A percentile compares a stretch with the other conserved stretches of the same genome.
Evolutionary conservation across 805 yeast species (phyloP).

Genomic region (Hanseniaspora pseudoguilliermondii): DNA sequence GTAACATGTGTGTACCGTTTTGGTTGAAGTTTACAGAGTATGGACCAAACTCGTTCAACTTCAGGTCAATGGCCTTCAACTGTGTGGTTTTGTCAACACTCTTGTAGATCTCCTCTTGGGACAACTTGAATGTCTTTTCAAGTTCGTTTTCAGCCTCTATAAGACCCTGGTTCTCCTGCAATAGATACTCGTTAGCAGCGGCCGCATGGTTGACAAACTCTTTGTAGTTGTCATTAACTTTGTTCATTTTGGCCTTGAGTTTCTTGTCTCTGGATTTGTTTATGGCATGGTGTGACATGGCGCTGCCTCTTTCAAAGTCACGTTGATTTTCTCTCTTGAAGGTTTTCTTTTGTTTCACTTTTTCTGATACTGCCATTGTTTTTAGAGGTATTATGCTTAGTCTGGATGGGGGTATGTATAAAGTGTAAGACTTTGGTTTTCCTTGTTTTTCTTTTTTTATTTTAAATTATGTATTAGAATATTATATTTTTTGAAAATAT

Average conservation of each 20-base stretch:
- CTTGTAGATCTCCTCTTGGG: slow-evolving; percentile 62
- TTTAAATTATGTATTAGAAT: too few species aligned
- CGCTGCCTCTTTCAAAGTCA: slow-evolving; percentile 26
- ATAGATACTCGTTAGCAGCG: slow-evolving; percentile 70
- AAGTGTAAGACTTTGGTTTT: too few species aligned
- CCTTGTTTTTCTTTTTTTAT: background rate
- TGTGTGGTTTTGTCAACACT: slow-evolving; percentile 69
- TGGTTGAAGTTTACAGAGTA: slow-evolving; percentile 68
- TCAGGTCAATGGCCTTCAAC: slow-evolving; percentile 60
- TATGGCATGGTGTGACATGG: slow-evolving; percentile 12
- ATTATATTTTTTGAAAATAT: too few species aligned
- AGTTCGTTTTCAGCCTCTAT: slow-evolving; percentile 83
- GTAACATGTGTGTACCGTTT: slow-evolving; percentile 72
- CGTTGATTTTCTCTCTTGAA: slow-evolving; percentile 23
- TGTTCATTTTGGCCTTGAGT: slow-evolving; percentile 51
- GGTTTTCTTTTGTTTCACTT: slow-evolving; percentile 2
- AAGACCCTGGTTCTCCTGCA: slow-evolving; percentile 75
- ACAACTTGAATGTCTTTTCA: slow-evolving; percentile 82
- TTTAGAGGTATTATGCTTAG: too few species aligned
- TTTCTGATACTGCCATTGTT: background rate
- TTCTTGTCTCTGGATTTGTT: slow-evolving; percentile 41
- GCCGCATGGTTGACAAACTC: slow-evolving; percentile 66
- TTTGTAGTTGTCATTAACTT: slow-evolving; percentile 57
- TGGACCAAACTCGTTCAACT: slow-evolving; percentile 72
- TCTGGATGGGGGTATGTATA: too few species aligned